A percentile compares a stretch with the other conserved stretches of the same genome.
Evolutionary conservation across 2,329 filamentous ascomycete species (phyloP).

Genomic region (Hymenoscyphus fraxineus): DNA sequence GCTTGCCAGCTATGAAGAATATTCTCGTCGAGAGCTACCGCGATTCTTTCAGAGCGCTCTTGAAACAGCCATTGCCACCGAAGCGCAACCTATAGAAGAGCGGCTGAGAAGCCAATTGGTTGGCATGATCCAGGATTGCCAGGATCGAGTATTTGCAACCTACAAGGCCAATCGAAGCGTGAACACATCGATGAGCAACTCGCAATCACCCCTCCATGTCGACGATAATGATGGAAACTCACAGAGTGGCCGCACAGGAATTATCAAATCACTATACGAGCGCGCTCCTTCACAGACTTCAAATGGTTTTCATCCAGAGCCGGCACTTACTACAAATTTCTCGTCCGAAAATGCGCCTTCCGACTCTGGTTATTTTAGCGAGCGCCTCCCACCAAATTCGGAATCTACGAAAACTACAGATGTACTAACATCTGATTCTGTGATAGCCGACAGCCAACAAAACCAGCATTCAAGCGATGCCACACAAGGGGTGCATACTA

Average conservation of each 20-base stretch:
- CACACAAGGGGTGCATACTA: neutral
- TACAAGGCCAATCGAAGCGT: neutral
- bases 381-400: neutral
- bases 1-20: constrained; percentile 6
- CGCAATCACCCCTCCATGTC: neutral
- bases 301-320: neutral
- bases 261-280: neutral
- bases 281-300: neutral
- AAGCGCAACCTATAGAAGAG: constrained; percentile 1
- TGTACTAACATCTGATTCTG: neutral
- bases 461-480: too few species aligned
- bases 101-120: constrained; percentile 5
- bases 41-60: constrained; percentile 7
- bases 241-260: neutral
- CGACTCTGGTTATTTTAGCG: neutral
- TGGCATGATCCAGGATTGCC: constrained; percentile 7
- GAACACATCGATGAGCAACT: neutral
- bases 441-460: neutral
- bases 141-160: constrained; percentile 4
- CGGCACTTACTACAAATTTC: neutral
- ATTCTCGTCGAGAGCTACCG: constrained; percentile 8
- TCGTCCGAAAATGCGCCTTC: neutral
- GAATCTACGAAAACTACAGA: neutral
- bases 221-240: neutral
- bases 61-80: neutral